Evolutionary conservation across 2,329 filamentous ascomycete genomes (phyloP), one percentile per base, ranked within the genome.

Genomic region (Colletotrichum magnum): DNA sequence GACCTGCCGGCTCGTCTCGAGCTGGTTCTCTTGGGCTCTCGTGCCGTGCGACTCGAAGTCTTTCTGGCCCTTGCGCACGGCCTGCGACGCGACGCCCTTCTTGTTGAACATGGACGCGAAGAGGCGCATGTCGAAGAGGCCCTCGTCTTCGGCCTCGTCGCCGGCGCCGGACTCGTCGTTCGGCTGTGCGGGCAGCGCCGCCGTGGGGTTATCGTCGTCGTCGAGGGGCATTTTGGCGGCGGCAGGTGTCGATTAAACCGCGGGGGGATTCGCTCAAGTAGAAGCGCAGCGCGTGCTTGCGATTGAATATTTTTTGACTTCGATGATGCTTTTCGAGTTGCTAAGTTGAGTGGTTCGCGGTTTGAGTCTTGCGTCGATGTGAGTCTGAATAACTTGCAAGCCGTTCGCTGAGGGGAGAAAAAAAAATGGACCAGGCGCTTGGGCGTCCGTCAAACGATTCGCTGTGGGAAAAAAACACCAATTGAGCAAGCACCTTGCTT

Each of bases 31-130:
- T 80, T 99, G 96, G 39, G 93, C 89, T 39, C 89, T 88, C 2
- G 96, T 98, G 56, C 93, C 93, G 81, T 98, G 94, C 32, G 93
- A 91, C 82, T 98, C 96, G 79, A 98, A 99, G 82, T 99, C 96
- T 80, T 99, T 99, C 79, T 97, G 94, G 70, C 96, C 96, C 72
- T 94, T 94, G 73, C 95, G 94, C 43, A 97, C 94, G 12, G 95
- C 87, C 74, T 90, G 89, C 58, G 85, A 80, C 9, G 86, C 86
- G 51, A 86, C 80, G 54, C 83, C 81, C 61, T 83, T 81, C 75
- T 88, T 87, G 70, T 82, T 78, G 71, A 86, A 85, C 71, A 88
- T 80, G 36, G 86, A 82, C 4, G 83, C 82, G 71, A 91, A 90
- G 71, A 95, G 91, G 72, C 93, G 91, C 79, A 95, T 98, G 81